Conservation (phyloP, 495 filamentous ascomycete species). For the Penicillium dipodomyicola region DNA sequence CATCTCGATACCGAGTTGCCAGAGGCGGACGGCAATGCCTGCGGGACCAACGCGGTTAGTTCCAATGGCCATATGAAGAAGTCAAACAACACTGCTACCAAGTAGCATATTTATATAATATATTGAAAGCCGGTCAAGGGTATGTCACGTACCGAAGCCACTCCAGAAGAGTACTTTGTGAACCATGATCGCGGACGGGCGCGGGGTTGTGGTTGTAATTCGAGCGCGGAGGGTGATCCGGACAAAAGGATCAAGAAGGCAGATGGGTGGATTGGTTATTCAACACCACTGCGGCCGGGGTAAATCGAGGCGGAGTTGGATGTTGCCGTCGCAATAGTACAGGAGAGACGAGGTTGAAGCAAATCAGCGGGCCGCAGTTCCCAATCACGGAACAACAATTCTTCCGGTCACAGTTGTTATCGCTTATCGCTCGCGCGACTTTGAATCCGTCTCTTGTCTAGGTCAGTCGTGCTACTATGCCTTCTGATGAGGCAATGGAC, state of each 20-base stretch:
- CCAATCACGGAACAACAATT: conserved; percentile 37
- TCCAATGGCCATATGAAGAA: neutral
- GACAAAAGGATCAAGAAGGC: conserved; percentile 2
- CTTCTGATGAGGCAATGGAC: conserved; percentile 38
- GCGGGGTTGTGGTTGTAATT: conserved; percentile 18
- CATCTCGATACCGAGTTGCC: conserved; percentile 98
- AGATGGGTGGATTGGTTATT: conserved; percentile 13
- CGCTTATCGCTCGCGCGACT: conserved; percentile 31
- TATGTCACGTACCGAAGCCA: conserved; percentile 76
- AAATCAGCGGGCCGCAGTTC: conserved; percentile 45
- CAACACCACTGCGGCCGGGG: conserved; percentile 19
- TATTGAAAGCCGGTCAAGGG: neutral
- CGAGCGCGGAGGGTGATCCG: conserved; percentile 12
- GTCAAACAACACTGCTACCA: neutral
- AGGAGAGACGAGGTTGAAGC: conserved; percentile 36
- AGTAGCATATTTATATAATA: neutral
- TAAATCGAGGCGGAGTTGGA: conserved; percentile 22
- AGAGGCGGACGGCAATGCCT: conserved; percentile 88
- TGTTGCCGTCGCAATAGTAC: conserved; percentile 25
- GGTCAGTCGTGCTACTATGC: conserved; percentile 1
- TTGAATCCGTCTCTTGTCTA: conserved; percentile 7
- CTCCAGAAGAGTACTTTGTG: conserved; percentile 93
- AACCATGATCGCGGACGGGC: conserved; percentile 46
- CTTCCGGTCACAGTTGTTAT: conserved; percentile 23
- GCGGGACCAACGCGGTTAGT: conserved; percentile 7